Conservation (phyloP, 305 asterid species). For the Fraxinus dipetala region DNA sequence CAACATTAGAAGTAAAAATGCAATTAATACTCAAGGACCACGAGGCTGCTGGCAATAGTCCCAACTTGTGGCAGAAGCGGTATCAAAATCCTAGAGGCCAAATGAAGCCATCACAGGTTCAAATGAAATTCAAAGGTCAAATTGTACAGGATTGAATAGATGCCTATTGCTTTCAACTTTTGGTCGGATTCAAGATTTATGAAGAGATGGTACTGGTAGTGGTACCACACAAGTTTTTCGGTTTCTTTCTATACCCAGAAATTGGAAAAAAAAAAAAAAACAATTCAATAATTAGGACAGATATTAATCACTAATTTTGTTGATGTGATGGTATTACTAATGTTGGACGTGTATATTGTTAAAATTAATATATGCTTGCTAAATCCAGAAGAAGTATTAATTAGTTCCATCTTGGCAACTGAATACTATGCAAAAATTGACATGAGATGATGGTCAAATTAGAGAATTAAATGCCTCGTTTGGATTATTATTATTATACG, state of each 20-base stretch:
- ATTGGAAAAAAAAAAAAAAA: background rate
- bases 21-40: too few relatives aligned
- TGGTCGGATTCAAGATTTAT: constrained; percentile 14
- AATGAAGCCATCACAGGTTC: too few relatives aligned
- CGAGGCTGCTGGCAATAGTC: too few relatives aligned
- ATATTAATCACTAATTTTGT: too few relatives aligned
- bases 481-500: too few relatives aligned
- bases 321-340: too few relatives aligned
- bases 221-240: too few relatives aligned
- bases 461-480: too few relatives aligned
- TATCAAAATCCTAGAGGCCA: too few relatives aligned
- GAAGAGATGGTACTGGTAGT: background rate
- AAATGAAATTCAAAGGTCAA: constrained; percentile 10
- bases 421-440: background rate
- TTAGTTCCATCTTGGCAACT: background rate
- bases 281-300: background rate
- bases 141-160: constrained; percentile 2
- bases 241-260: background rate
- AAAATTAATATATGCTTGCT: background rate
- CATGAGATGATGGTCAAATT: background rate
- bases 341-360: background rate
- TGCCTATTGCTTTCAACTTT: background rate
- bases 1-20: too few relatives aligned
- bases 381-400: background rate
- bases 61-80: too few relatives aligned